Evolutionary conservation across 345 rosid genomes (phyloP), one percentile per base, ranked within the genome.

Genomic region (Salix suchowensis): DNA sequence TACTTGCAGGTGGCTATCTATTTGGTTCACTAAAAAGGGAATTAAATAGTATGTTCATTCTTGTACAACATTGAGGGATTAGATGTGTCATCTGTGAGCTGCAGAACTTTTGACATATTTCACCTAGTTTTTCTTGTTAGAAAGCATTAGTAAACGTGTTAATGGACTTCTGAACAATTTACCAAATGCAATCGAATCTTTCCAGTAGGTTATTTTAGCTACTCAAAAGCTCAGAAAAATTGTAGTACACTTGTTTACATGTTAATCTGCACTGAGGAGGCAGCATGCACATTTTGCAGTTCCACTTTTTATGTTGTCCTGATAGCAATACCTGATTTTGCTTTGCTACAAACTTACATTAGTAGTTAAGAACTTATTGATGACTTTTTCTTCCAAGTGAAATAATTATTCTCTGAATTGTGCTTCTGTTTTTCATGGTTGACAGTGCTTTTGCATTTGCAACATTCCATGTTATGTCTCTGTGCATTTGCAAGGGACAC

Each of bases 1-100:
- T 54, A 24, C 14, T 5, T 40, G 24, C 54, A 72, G 67, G 78
- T 69, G 52, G 71, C 55, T 67, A 40, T 37, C 42, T 84, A 34
- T 5, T 46, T 42, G 12, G 23, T 61, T 75, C 54, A 48, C 28
- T 30, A 42, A 14, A 65, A 44, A 71, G 62, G 58, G 42, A 11
- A 61, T 44, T 24, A 12, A 16, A 40, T 71, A 66, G n/a, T 1
- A 34, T 34, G 37, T 30, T 68, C 21, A 18, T 30, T 36, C 46
- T 52, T 48, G 52, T 14, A 32, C 5, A 64, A 34, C 42, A 7
- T 16, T 64, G 46, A 75, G 26, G 54, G 26, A 65, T 40, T 13
- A 13, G 58, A 65, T 26, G 8, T 37, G 67, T 34, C 5, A 13
- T 34, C 65, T 54, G 11, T 52, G 5, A 14, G 26, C 48, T 46